These are phyloP conservation scores for Crithidia brevicula DNA, from an alignment of 208 protist species.

Conservation along the genomic window DNA sequence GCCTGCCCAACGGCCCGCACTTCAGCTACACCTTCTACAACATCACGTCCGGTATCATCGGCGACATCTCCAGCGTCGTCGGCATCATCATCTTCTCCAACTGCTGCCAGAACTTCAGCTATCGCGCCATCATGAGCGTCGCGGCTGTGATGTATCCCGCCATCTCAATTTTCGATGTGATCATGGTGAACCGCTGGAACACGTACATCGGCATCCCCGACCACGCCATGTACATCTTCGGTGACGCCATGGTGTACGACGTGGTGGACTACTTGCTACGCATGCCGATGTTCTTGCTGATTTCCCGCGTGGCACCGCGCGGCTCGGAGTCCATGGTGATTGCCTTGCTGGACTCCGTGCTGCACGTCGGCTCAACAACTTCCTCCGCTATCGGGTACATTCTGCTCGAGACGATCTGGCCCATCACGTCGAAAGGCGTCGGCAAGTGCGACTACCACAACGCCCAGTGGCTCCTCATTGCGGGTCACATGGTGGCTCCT, in stretches of 20 bases:
- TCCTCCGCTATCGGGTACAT: conserved; percentile 16
- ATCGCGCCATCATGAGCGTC: conserved; percentile 54
- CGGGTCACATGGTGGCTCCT: conserved; percentile 55
- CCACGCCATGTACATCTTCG: conserved; percentile 75
- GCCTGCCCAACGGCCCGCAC: conserved; percentile 66
- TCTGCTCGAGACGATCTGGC: conserved; percentile 24
- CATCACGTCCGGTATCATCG: conserved; percentile 44
- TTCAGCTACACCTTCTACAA: conserved; percentile 76
- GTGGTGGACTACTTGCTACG: conserved; percentile 60
- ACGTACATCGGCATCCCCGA: conserved; percentile 56
- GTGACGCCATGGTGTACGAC: conserved; percentile 69
- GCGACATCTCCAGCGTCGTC: conserved; percentile 46
- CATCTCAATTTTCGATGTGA: conserved; percentile 71
- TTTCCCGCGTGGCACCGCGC: conserved; percentile 15
- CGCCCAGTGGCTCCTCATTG: conserved; percentile 54
- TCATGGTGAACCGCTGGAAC: conserved; percentile 85
- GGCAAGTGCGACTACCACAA: conserved; percentile 33
- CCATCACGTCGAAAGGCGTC: conserved; percentile 7
- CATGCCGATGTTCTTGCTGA: conserved; percentile 63
- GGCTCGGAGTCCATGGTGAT: conserved; percentile 18
- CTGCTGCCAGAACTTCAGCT: conserved; percentile 58
- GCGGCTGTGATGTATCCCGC: conserved; percentile 56
- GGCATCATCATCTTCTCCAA: conserved; percentile 58
- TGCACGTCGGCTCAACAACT: conserved; percentile 1
- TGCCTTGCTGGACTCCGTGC: neutral